A percentile compares a stretch with the other conserved stretches of the same genome.
phyloP scores from a whole-genome alignment of 2,329 filamentous ascomycete genomes.

The Coleophoma eucalyptorum region DNA sequence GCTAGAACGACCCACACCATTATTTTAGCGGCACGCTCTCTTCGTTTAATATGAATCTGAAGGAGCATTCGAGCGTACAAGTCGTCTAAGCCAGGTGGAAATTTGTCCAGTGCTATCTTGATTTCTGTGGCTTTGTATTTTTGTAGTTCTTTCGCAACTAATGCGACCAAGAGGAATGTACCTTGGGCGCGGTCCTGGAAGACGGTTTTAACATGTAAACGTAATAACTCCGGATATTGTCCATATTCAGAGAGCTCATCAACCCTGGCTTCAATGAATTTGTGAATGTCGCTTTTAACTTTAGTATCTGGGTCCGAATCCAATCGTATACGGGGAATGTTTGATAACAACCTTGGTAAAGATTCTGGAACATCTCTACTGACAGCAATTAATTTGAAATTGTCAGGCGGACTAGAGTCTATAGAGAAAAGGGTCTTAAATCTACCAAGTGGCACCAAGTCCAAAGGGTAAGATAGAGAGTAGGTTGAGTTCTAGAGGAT shows the following conservation, averaged over 20 bases:
- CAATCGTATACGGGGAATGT: constrained; percentile 16
- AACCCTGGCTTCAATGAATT: constrained; percentile 21
- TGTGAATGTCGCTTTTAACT: constrained; percentile 18
- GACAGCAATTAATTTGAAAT: constrained; percentile 20
- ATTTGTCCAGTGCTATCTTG: constrained; percentile 14
- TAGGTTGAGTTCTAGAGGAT: too few species aligned
- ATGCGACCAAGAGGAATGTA: constrained; percentile 29
- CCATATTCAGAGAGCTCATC: constrained; percentile 8
- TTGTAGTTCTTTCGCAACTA: constrained; percentile 10
- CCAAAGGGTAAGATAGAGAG: too few species aligned
- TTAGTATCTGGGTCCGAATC: constrained; percentile 20
- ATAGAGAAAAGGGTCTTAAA: constrained; percentile 6
- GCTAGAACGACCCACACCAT: constrained; percentile 24
- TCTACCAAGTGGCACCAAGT: too few species aligned
- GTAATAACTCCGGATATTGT: constrained; percentile 12
- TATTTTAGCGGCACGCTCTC: constrained; percentile 16
- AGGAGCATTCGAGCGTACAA: constrained; percentile 25
- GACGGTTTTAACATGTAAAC: constrained; percentile 7
- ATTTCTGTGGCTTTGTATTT: constrained; percentile 10
- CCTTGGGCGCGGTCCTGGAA: constrained; percentile 22
- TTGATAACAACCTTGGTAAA: constrained; percentile 6
- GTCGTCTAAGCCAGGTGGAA: constrained; percentile 22
- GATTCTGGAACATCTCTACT: constrained; percentile 16
- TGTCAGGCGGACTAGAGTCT: constrained; percentile 2
- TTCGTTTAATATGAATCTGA: constrained; percentile 14